phyloP scores from a whole-genome alignment of 1,284 basidiomycete genomes.

The Cryptococcus deneoformans region DNA sequence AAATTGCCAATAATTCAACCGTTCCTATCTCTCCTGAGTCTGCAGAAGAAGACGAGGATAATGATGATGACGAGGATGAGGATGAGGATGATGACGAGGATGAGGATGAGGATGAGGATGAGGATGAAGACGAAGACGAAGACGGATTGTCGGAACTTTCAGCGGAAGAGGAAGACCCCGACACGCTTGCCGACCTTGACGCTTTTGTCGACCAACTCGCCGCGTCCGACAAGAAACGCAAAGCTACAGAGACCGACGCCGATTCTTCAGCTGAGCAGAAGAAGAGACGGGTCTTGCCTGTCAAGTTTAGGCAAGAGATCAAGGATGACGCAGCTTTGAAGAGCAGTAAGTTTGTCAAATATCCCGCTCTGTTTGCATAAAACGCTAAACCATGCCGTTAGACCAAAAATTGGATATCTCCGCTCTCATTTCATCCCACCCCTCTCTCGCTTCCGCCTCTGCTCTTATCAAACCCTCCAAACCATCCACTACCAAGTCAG shows the following conservation, averaged over 20 bases:
- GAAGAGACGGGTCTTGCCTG: slow-evolving; percentile 48
- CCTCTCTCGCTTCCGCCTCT: slow-evolving; percentile 59
- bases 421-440: slow-evolving; percentile 55
- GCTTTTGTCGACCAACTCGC: slow-evolving; percentile 70
- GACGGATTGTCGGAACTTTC: slow-evolving; percentile 55
- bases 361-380: too few relatives aligned
- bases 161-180: slow-evolving; percentile 53
- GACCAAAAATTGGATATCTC: slow-evolving; percentile 52
- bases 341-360: slow-evolving; percentile 30
- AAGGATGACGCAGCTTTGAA: slow-evolving; percentile 36
- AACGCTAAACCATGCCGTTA: slow-evolving; percentile 15
- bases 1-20: background rate
- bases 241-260: slow-evolving; percentile 62
- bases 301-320: slow-evolving; percentile 40
- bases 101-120: slow-evolving; percentile 27
- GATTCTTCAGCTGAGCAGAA: slow-evolving; percentile 60
- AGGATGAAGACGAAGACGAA: slow-evolving; percentile 52
- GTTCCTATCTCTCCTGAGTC: background rate
- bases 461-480: slow-evolving; percentile 34
- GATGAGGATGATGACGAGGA: slow-evolving; percentile 23
- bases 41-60: background rate
- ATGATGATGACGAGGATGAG: slow-evolving; percentile 5
- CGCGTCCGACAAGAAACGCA: slow-evolving; percentile 64
- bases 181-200: slow-evolving; percentile 64
- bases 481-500: slow-evolving; percentile 52